These are phyloP conservation scores for Afroboletus lepidellus DNA, from an alignment of 1,284 basidiomycete genomes.

Conservation along the genomic window DNA sequence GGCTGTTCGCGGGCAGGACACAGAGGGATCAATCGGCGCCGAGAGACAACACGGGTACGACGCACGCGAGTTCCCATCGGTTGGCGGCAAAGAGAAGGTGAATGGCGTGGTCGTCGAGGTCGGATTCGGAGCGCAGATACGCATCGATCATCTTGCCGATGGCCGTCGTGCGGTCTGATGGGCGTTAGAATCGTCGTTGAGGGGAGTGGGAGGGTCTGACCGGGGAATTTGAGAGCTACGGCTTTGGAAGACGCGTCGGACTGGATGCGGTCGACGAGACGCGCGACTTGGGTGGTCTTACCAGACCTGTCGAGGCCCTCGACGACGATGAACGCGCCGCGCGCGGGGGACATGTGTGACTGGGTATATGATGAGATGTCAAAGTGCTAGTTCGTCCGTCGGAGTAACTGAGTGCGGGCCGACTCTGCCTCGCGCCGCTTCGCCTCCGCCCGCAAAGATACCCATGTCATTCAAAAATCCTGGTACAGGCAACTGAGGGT, in stretches of 20 bases:
- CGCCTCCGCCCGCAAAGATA: no score
- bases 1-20: conserved; percentile 40
- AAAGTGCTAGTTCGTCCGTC: neutral
- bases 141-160: conserved; percentile 94
- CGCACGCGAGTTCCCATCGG: conserved; percentile 91
- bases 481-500: no score
- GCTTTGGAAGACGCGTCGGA: conserved; percentile 40
- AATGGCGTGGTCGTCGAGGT: conserved; percentile 89
- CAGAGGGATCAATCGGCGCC: neutral
- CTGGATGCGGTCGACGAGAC: conserved; percentile 44
- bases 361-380: neutral
- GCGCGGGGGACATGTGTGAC: conserved; percentile 29
- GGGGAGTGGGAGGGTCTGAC: conserved; percentile 40
- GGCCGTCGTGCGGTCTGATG: conserved; percentile 82
- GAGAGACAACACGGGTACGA: no score
- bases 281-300: conserved; percentile 81
- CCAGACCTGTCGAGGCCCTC: conserved; percentile 94
- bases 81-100: conserved; percentile 97
- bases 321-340: conserved; percentile 86
- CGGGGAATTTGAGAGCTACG: conserved; percentile 81
- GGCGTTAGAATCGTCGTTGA: conserved; percentile 4
- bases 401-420: no score
- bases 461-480: no score
- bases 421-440: neutral
- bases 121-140: conserved; percentile 81